Evolutionary conservation across 78 protist genomes (phyloP), one percentile per base, ranked within the genome.

Genomic region (Speleostelium caveatum): DNA sequence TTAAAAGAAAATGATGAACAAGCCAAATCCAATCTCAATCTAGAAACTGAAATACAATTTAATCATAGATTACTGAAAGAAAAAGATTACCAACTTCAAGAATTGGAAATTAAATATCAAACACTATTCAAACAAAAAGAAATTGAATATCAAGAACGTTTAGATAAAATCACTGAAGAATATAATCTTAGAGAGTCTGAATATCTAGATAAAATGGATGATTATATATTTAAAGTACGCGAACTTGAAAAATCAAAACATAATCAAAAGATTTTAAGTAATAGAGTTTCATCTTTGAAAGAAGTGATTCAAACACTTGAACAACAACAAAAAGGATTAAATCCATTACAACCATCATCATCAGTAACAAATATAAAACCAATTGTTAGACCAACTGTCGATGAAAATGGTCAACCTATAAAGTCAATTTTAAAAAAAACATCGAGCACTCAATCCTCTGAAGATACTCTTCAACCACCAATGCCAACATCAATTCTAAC

Each of bases 341-440:
- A 36, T 14, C 5, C 6, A 61, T 32, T 61, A 6, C 17, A 24
- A 30, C 32, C 38, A 28, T 5, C 3, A 19, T 24, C 12, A 65
- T 5, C 8, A 4, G 53, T 1, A 38, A 3, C 21, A 14, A 35
- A 14, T 24, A n/a, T 17, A 21, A 72, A 53, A 72, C 78, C 78
- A 42, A 30, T 53, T 3, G 60, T 30, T 19, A 24, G n/a, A 2
- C 30, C 60, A 21, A 22, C n/a, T 28, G 24, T 72, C 12, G n/a
- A 72, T 53, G 38, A 24, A 16, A 72, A 51, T 51, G 78, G 78
- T 21, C 60, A 72, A 72, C 78, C 78, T 30, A 72, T 72, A 51
- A 72, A 72, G 51, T 72, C 78, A 7, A 72, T 72, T 72, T 33
- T 72, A 51, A 72, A 72, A 58, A 72, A 72, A 51, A 45, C 6